These are phyloP conservation scores for Mortierella sp. DNA, from an alignment of 371 early-diverging fungal genomes.

Conservation along the genomic window DNA sequence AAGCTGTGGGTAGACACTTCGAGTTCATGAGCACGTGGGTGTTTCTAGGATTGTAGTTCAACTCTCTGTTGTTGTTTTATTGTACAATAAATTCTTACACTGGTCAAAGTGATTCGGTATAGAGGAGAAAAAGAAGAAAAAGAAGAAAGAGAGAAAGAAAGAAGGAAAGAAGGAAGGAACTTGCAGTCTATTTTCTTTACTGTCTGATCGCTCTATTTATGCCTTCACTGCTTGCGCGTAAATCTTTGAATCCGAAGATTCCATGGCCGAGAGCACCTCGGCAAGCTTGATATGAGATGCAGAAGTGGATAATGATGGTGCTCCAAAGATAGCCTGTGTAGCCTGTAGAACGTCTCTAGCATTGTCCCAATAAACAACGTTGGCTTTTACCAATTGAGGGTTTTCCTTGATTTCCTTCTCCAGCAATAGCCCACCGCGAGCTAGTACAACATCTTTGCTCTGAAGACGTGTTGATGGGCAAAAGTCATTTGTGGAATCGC, in stretches of 20 bases:
- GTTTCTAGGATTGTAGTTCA: not conserved
- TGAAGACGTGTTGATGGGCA: constrained; percentile 68
- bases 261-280: constrained; percentile 23
- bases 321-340: constrained; percentile 20
- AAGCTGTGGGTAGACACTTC: constrained; percentile 81
- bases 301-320: not conserved
- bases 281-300: not conserved
- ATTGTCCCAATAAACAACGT: constrained; percentile 43
- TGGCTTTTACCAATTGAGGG: constrained; percentile 28
- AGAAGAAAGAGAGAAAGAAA: constrained; percentile 1
- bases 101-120: not conserved
- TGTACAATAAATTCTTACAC: not conserved
- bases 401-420: constrained; percentile 36
- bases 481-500: constrained; percentile 74
- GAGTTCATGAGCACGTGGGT: constrained; percentile 21
- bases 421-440: constrained; percentile 28
- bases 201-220: no score
- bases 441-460: constrained; percentile 33
- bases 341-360: constrained; percentile 24
- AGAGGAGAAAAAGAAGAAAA: constrained; percentile 8
- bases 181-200: no score
- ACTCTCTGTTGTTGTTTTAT: not conserved
- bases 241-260: constrained; percentile 23
- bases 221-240: constrained; percentile 32
- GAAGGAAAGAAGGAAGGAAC: no score